phyloP scores from a whole-genome alignment of 192 early-diverging fungal genomes.

The Globomyces pollinis-pini region DNA sequence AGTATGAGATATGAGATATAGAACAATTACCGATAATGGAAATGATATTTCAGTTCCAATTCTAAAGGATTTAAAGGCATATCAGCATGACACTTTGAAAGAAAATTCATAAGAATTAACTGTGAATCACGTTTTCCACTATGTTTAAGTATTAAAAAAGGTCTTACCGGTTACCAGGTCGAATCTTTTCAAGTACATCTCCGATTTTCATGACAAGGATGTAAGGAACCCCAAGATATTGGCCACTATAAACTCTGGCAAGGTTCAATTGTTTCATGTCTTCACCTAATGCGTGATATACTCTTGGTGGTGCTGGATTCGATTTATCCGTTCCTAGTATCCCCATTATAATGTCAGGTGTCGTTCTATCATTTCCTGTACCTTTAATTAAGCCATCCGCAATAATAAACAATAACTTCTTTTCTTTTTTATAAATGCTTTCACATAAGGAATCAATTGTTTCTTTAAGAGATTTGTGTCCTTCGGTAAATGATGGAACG shows the following conservation, averaged over 20 bases:
- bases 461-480: slow-evolving; percentile 83
- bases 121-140: slow-evolving; percentile 98
- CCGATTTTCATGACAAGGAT: slow-evolving; percentile 94
- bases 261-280: slow-evolving; percentile 84
- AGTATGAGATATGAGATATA: slow-evolving; percentile 97
- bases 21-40: too few species aligned
- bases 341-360: slow-evolving; percentile 92
- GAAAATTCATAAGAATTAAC: slow-evolving; percentile 94
- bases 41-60: slow-evolving; percentile 91
- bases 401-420: slow-evolving; percentile 92
- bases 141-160: slow-evolving; percentile 8
- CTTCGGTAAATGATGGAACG: slow-evolving; percentile 92
- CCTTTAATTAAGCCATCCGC: slow-evolving; percentile 98
- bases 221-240: slow-evolving; percentile 94
- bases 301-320: slow-evolving; percentile 69
- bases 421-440: slow-evolving; percentile 92
- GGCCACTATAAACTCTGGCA: slow-evolving; percentile 93
- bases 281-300: slow-evolving; percentile 65
- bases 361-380: slow-evolving; percentile 91
- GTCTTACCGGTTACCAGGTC: slow-evolving; percentile 93
- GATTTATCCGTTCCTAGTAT: slow-evolving; percentile 84
- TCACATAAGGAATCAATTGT: slow-evolving; percentile 88
- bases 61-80: slow-evolving; percentile 90
- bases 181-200: slow-evolving; percentile 66
- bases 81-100: slow-evolving; percentile 94